These are phyloP conservation scores for Erythrophleum fordii DNA, from an alignment of 306 rosid genomes.

Conservation along the genomic window DNA sequence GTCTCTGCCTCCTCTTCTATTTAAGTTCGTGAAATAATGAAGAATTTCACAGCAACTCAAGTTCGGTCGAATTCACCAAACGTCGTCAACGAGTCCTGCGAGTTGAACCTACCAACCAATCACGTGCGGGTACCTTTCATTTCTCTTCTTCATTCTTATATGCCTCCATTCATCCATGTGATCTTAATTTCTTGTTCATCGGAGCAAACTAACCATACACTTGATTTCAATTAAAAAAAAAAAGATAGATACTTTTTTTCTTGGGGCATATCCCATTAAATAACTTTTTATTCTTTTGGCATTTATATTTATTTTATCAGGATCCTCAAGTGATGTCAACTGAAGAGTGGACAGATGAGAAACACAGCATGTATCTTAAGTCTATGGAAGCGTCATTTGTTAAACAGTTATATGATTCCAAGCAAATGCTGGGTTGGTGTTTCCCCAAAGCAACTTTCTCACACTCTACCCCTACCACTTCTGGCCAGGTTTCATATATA, in stretches of 20 bases:
- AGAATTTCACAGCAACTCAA: slow-evolving; percentile 29
- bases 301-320: slow-evolving; percentile 36
- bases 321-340: slow-evolving; percentile 41
- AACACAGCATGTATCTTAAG: slow-evolving; percentile 77
- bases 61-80: slow-evolving; percentile 32
- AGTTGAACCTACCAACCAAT: background rate
- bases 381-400: slow-evolving; percentile 88
- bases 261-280: background rate
- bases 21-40: background rate
- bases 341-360: slow-evolving; percentile 78
- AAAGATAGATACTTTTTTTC: background rate
- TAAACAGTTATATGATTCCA: slow-evolving; percentile 57
- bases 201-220: background rate
- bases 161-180: background rate
- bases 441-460: slow-evolving; percentile 12
- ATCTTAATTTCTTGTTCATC: background rate
- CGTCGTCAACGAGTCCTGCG: background rate
- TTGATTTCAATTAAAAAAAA: background rate
- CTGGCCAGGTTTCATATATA: slow-evolving; percentile 64
- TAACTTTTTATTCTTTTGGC: background rate
- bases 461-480: slow-evolving; percentile 20
- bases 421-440: slow-evolving; percentile 40
- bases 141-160: background rate
- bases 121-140: slow-evolving; percentile 34
- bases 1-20: background rate